Evolutionary conservation across 768 basidiomycete species (phyloP).

Genomic region (Boletus reticulatus): DNA sequence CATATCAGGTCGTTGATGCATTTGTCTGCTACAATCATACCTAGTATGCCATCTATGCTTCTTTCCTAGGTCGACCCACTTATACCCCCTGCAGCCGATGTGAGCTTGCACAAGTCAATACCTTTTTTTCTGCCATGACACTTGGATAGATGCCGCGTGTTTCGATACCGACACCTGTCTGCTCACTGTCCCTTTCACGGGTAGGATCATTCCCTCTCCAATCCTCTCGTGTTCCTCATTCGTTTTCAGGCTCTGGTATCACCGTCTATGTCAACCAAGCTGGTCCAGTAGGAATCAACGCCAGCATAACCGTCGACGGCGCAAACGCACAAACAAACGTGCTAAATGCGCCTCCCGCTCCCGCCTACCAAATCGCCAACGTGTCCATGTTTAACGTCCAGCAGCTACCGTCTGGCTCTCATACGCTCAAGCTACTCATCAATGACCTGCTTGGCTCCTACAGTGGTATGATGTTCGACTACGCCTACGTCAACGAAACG

Average conservation of each 20-base stretch:
- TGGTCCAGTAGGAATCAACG: constrained; percentile 24
- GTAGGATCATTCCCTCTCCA: constrained; percentile 3
- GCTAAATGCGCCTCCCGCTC: constrained; percentile 17
- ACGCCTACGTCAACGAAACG: constrained; percentile 20
- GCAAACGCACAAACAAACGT: constrained; percentile 11
- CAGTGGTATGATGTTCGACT: constrained; percentile 27
- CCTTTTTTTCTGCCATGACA: not conserved
- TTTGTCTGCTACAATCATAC: constrained; percentile 26
- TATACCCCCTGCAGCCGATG: constrained; percentile 17
- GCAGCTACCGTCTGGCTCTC: constrained; percentile 14
- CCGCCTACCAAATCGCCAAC: constrained; percentile 18
- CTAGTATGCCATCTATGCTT: constrained; percentile 12
- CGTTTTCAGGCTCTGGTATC: constrained; percentile 19
- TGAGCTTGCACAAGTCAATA: not conserved
- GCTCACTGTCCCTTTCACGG: constrained; percentile 23
- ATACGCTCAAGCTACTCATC: constrained; percentile 11
- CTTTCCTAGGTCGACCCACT: not conserved
- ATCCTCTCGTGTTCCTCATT: not conserved
- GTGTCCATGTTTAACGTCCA: constrained; percentile 26
- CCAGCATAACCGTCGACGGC: constrained; percentile 19
- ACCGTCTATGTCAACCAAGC: constrained; percentile 24
- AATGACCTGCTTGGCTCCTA: constrained; percentile 23
- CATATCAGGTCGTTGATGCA: constrained; percentile 19
- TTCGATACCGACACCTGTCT: constrained; percentile 15
- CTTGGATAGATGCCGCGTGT: constrained; percentile 18